phyloP scores from a whole-genome alignment of 495 filamentous ascomycete genomes.

The Trichodelitschia bisporula region DNA sequence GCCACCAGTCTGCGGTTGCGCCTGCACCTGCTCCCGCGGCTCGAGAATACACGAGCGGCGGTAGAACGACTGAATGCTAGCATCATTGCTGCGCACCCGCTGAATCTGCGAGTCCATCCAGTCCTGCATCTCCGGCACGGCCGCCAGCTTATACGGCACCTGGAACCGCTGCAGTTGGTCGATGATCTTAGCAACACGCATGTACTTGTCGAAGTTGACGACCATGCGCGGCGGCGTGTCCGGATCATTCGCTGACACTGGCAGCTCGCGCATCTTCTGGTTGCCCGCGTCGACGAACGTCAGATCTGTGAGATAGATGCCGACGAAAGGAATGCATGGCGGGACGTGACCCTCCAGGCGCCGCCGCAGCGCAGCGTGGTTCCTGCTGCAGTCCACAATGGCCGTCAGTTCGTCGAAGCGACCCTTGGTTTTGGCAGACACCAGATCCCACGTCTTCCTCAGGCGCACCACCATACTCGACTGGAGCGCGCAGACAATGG shows the following conservation, averaged over 20 bases:
- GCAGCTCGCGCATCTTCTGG: constrained; percentile 42
- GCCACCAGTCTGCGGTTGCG: too few relatives aligned
- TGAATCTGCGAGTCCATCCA: constrained; percentile 77
- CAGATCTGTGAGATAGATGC: constrained; percentile 80
- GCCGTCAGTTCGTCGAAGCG: constrained; percentile 51
- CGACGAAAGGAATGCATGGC: constrained; percentile 89
- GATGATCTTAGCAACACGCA: constrained; percentile 82
- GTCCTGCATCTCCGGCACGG: constrained; percentile 74
- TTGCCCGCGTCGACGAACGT: constrained; percentile 87
- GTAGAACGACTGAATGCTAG: constrained; percentile 55
- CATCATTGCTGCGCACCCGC: constrained; percentile 53
- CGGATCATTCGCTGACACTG: constrained; percentile 15
- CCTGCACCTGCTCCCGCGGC: constrained; percentile 46
- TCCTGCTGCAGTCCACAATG: constrained; percentile 71
- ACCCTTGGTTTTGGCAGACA: constrained; percentile 65
- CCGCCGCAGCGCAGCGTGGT: constrained; percentile 74
- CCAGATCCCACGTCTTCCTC: constrained; percentile 76
- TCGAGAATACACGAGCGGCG: constrained; percentile 75
- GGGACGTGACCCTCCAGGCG: constrained; percentile 72
- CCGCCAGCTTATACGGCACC: constrained; percentile 67
- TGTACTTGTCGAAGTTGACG: constrained; percentile 97
- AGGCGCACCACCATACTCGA: constrained; percentile 80
- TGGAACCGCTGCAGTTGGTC: constrained; percentile 94
- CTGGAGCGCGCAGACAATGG: constrained; percentile 82
- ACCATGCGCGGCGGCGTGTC: constrained; percentile 26